Base-by-base conservation (phyloP, 169 alveolate genomes). In the Plasmodium fragile region DNA sequence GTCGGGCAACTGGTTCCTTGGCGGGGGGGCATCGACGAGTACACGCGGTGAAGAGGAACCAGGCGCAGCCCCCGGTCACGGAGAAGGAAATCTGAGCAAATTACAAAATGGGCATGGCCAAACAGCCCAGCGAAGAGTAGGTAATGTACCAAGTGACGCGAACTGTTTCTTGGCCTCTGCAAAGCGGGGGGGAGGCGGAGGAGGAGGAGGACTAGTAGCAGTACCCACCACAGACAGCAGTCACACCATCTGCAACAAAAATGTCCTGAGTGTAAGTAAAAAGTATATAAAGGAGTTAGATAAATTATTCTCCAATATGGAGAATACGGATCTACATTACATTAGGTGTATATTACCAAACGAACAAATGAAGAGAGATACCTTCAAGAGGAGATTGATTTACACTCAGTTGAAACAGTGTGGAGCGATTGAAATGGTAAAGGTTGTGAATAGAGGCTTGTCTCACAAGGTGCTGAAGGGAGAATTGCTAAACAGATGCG, bases 271-370 rank as follows among this genome's bases (percentile, higher is more conserved):
- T 36, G 96, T 95, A 25, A 95, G 96, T 34, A 95, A 87, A 52
- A 95, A 92, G 49, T 95, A 92, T 45, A 95, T 92, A 2, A 92
- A 87, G 22, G 96, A 95, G 72, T 79, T 95, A 4, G 93, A 95
- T 25, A 95, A 87, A 30, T 70, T 95, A 83, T 92, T 95, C 28
- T 92, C 39, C 5, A 93, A 92, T 77, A 81, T 95, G 77, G 87
- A 95, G 22, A 78, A 92, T 39, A 92, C 93, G 36, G 93, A 93
- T 34, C 80, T 95, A 78, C 94, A 95, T 49, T 95, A 92, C 71
- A 87, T 95, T 32, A 90, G 96, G 75, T 95, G 96, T 69, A 73
- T 95, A 2, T 81, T 95, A n/a, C 95, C 96, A 70, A 95, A 95
- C 43, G 92, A 85, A 16, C 39, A 92, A 11, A 95, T 95, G 96